These are phyloP conservation scores for Trichoderma citrinoviride DNA, from an alignment of 2,329 filamentous ascomycete species.

Conservation along the genomic window DNA sequence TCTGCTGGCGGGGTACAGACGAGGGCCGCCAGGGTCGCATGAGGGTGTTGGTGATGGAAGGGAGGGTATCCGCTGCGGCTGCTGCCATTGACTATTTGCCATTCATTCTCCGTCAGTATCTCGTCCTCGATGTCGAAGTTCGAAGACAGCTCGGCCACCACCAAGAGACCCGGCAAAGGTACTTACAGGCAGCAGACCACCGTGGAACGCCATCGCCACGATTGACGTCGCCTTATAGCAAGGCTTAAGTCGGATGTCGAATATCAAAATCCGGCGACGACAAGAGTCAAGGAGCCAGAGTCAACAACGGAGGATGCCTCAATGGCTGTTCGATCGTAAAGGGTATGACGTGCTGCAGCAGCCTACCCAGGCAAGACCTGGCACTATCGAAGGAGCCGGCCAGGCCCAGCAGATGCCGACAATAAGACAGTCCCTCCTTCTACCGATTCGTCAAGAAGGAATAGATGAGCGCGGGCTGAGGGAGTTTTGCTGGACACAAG, in stretches of 20 bases:
- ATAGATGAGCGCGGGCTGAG: neutral
- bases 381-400: slow-evolving; percentile 7
- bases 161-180: neutral
- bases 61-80: slow-evolving; percentile 45
- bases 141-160: neutral
- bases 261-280: neutral
- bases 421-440: neutral
- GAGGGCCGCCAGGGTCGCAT: slow-evolving; percentile 36
- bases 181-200: slow-evolving; percentile 29
- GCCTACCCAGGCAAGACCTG: slow-evolving; percentile 15
- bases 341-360: slow-evolving; percentile 22
- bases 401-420: slow-evolving; percentile 6
- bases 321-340: slow-evolving; percentile 1
- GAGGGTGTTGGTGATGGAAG: slow-evolving; percentile 44
- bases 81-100: slow-evolving; percentile 36
- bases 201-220: slow-evolving; percentile 18
- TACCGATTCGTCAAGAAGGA: neutral
- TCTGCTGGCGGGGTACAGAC: slow-evolving; percentile 18
- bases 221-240: slow-evolving; percentile 12
- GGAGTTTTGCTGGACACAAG: neutral
- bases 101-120: neutral
- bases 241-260: neutral
- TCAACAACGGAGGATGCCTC: neutral
- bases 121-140: neutral
- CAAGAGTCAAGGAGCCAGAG: neutral